Base-by-base conservation (phyloP, 176 grass and related monocot genomes). In the Areca catechu region DNA sequence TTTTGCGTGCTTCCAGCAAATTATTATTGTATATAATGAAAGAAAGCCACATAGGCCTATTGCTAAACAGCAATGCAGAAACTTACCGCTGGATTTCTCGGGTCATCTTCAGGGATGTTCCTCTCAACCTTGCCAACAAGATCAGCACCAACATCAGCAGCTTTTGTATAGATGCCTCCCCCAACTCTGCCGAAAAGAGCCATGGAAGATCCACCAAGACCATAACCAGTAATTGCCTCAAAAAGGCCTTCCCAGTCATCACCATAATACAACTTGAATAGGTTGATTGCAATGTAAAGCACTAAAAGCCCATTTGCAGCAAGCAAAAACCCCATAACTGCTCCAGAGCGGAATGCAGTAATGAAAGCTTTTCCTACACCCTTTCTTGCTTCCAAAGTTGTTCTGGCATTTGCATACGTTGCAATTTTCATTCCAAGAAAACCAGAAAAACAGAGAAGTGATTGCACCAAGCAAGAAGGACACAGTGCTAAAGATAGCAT, bases 91-190 rank as follows among this genome's bases (percentile, higher is more conserved):
- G 80, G 74, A 21, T 77, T 83, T 20, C 74, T 53, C 15, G 81
- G 81, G 19, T 83, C 81, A 70, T 83, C 81, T 83, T 83, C 81
- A 78, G 81, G 81, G 19, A 83, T 83, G 70, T 83, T 78, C 80
- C 69, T 74, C 49, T 83, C 80, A 49, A 83, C 74, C 56, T 83
- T 83, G 24, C 80, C 80, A 1, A 83, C 80, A 69, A 83, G 74
- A 17, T 83, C 80, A 17, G 70, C 80, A 20, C 74, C 74, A 6
- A 83, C 80, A 4, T 83, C 69, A 16, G 80, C 80, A 4, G 80
- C 80, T 59, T 83, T 77, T 4, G 80, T 83, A 51, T 77, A 78
- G 63, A 83, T 83, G 4, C 74, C 80, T 53, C 80, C 80, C 10
- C 74, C 80, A 4, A 83, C 80, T 22, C 80, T 83, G 37, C 80